Evolutionary conservation across 805 yeast genomes (phyloP).

Genomic region (Metschnikowia henanensis): DNA sequence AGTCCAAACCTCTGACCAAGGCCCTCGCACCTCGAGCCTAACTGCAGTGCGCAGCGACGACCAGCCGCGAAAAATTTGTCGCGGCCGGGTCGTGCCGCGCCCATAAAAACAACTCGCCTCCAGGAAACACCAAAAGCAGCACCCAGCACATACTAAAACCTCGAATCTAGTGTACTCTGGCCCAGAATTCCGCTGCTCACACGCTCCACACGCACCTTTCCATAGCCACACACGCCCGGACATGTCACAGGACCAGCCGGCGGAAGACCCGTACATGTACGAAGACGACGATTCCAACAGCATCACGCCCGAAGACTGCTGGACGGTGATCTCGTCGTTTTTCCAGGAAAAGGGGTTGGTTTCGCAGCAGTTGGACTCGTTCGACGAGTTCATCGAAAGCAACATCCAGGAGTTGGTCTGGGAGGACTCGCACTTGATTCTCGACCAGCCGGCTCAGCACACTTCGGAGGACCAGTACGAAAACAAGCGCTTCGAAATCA

Average conservation of each 20-base stretch:
- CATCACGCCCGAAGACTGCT: conserved; percentile 97
- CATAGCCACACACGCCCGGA: not conserved
- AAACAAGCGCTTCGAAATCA: conserved; percentile 90
- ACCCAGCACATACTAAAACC: not conserved
- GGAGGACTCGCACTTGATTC: conserved; percentile 90
- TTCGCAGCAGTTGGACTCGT: conserved; percentile 96
- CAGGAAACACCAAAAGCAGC: not conserved
- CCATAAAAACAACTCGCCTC: conserved; percentile 5
- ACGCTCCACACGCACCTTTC: not conserved
- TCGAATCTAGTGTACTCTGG: not conserved
- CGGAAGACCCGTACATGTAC: conserved; percentile 66
- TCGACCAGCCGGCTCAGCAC: conserved; percentile 99
- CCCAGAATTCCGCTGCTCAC: conserved; percentile 3
- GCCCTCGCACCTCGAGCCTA: too few species aligned
- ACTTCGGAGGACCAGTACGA: conserved; percentile 86
- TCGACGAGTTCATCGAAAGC: conserved; percentile 95
- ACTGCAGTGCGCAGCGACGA: not conserved
- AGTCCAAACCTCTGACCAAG: too few species aligned
- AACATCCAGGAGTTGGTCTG: conserved; percentile 96
- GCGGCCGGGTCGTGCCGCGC: conserved; percentile 11
- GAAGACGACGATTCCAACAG: conserved; percentile 55
- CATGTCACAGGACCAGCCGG: conserved; percentile 22
- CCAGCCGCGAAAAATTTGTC: conserved; percentile 3
- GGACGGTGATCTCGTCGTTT: conserved; percentile 97
- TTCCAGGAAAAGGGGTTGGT: conserved; percentile 96